phyloP scores from a whole-genome alignment of 139 green algal genomes.

The Edaphochlamys debaryana region DNA sequence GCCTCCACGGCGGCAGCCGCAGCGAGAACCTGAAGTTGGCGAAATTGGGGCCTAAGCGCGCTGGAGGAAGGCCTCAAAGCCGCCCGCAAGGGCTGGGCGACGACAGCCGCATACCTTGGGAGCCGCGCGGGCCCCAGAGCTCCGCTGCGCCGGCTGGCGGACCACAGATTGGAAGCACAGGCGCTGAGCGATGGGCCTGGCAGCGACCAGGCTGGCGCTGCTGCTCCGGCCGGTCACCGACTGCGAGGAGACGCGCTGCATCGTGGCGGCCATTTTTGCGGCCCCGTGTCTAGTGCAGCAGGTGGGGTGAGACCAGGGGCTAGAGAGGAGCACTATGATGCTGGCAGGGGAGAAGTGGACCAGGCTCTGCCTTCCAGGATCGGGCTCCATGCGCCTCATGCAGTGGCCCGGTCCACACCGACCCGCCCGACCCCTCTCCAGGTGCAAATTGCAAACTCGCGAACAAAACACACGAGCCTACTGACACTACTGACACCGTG shows the following conservation, averaged over 20 bases:
- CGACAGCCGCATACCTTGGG: conserved; percentile 38
- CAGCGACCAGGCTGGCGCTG: conserved; percentile 15
- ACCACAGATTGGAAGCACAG: conserved; percentile 29
- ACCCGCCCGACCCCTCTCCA: too few species aligned
- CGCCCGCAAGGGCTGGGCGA: not conserved
- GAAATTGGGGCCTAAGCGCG: not conserved
- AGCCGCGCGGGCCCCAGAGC: not conserved
- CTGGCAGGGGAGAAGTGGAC: too few species aligned
- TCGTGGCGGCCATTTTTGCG: conserved; percentile 38
- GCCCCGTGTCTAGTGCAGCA: too few species aligned
- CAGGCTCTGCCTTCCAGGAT: too few species aligned
- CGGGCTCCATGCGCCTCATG: too few species aligned
- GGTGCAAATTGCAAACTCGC: too few species aligned
- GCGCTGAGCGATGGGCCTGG: conserved; percentile 4
- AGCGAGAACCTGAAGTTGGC: not conserved
- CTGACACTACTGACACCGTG: too few species aligned
- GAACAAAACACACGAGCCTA: too few species aligned
- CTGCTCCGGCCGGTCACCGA: not conserved
- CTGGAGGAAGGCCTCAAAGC: not conserved
- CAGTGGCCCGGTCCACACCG: too few species aligned
- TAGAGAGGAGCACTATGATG: too few species aligned
- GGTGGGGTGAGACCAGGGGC: too few species aligned
- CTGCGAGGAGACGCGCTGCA: too few species aligned
- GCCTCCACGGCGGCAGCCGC: conserved; percentile 1
- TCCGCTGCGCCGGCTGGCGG: not conserved